Percentiles rank a stretch among this genome's conserved stretches.
Evolutionary conservation across 2,329 filamentous ascomycete species (phyloP).

Genomic region (Phialophora chinensis): DNA sequence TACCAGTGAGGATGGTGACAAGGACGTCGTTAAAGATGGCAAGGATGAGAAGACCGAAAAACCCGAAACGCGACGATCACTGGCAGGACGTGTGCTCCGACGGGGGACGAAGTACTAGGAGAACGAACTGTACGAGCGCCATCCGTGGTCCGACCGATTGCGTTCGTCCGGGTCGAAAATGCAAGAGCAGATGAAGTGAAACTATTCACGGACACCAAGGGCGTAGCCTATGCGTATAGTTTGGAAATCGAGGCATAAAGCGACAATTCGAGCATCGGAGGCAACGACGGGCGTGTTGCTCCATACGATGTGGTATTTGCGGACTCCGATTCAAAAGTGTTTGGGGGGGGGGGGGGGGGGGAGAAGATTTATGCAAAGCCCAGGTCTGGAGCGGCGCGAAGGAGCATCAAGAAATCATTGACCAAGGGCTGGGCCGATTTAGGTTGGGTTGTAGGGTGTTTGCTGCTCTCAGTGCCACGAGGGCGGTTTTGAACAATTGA

Average conservation of each 20-base stretch:
- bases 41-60: conserved; percentile 27
- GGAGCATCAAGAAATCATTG: not conserved
- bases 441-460: too few species aligned
- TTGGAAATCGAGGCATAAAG: not conserved
- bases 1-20: conserved; percentile 7
- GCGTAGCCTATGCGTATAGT: not conserved
- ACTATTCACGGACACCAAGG: not conserved
- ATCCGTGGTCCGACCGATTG: not conserved
- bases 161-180: not conserved
- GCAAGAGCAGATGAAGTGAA: not conserved
- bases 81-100: conserved; percentile 24
- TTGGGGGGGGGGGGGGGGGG: too few species aligned
- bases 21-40: conserved; percentile 21
- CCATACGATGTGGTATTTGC: not conserved
- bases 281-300: not conserved
- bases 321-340: too few species aligned
- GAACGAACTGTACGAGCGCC: not conserved
- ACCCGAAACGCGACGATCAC: conserved; percentile 22
- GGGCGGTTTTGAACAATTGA: too few species aligned
- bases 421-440: too few species aligned
- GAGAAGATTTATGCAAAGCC: not conserved
- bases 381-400: not conserved
- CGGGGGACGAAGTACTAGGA: conserved; percentile 21
- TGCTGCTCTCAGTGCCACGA: too few species aligned
- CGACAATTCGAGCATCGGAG: not conserved